Percentiles rank a stretch among this genome's conserved stretches.
Evolutionary conservation across 208 protist genomes (phyloP).

Genomic region (Acanthamoeba sp.): DNA sequence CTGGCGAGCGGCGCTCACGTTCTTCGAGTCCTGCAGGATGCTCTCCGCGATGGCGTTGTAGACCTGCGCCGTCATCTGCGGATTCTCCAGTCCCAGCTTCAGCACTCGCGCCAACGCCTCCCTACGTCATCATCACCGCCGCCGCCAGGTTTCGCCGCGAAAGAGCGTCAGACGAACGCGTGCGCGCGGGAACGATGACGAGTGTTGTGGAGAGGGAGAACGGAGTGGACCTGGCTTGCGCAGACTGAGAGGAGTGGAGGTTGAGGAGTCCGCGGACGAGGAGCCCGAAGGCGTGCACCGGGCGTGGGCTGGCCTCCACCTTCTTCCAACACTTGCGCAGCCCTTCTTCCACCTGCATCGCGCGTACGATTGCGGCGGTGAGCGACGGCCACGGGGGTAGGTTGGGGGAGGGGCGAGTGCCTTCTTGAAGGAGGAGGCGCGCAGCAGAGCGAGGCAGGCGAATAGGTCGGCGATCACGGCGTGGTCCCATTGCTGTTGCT

Average conservation of each 20-base stretch:
- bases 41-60: slow-evolving; percentile 3
- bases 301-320: neutral
- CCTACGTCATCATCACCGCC: too few species aligned
- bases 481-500: neutral
- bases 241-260: neutral
- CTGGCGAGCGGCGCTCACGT: neutral
- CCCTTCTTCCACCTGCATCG: neutral
- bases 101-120: neutral
- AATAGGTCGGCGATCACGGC: neutral
- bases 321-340: slow-evolving; percentile 29
- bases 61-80: slow-evolving; percentile 2
- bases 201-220: neutral
- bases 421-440: neutral
- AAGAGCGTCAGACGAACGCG: too few species aligned
- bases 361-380: too few species aligned
- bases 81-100: neutral
- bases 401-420: neutral
- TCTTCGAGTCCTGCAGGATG: slow-evolving; percentile 10
- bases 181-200: too few species aligned
- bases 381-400: too few species aligned
- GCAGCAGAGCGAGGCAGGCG: neutral
- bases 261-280: neutral
- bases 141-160: too few species aligned
- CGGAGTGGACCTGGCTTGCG: neutral
- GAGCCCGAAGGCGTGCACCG: neutral